Evolutionary conservation across 768 basidiomycete genomes (phyloP), one percentile per base, ranked within the genome.

Genomic region (Phylloporus scabripes): DNA sequence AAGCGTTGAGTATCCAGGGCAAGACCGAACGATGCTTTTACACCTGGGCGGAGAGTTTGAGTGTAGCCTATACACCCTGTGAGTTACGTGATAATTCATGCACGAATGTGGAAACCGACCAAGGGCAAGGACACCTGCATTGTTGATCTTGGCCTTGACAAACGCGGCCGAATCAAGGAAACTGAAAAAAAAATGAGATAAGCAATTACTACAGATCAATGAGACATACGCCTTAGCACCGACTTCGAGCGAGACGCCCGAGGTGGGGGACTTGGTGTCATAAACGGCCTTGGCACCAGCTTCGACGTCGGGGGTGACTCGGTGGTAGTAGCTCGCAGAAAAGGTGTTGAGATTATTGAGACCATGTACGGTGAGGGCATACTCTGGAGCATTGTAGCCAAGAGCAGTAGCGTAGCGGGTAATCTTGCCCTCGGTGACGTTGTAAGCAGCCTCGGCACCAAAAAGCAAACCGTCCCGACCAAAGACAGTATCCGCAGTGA

Each of bases 81-180:
- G 34, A 61, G 53, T 18, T 18, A 49, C 8, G 44, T 28, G 43
- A 40, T 45, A 42, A 39, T 4, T 1, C 45, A 29, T 7, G 15
- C 20, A 50, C 28, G 14, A 31, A n/a, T 23, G 8, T 8, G 11
- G 17, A 10, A 2, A 63, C 70, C 53, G 65, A 90, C 81, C 85
- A 57, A 95, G 83, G 61, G 81, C 86, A 58, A 96, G 79, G 65
- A 94, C 79, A 77, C 94, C 94, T 50, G 82, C 68, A 74, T 94
- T 95, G 83, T 97, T 97, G 76, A 98, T 94, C 80, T 97, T 97
- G 59, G 93, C 90, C 80, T 99, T 98, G 73, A 97, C 79, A 65
- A 90, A 97, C 8, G 93, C 86, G 56, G 92, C 83, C 26, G 78
- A 70, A 73, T 97, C 93, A 55, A 94, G 83, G 74, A 83, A 84